phyloP scores from a whole-genome alignment of 371 early-diverging fungal genomes.

The Synchytrium microbalum region DNA sequence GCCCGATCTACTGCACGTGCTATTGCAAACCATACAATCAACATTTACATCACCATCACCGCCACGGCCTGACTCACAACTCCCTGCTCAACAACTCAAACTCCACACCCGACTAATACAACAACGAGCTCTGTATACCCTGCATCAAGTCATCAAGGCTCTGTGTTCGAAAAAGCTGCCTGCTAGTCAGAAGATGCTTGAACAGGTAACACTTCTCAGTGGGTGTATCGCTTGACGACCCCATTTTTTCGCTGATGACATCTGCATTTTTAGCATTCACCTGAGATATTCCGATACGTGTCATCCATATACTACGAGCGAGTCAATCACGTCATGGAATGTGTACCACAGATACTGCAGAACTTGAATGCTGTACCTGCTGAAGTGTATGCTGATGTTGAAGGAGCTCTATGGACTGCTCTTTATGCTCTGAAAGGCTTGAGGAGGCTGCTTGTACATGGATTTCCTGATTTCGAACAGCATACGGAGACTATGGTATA shows the following conservation, averaged over 20 bases:
- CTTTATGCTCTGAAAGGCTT: constrained; percentile 60
- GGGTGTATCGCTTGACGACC: too few species aligned
- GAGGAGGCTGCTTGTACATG: constrained; percentile 61
- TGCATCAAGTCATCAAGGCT: constrained; percentile 70
- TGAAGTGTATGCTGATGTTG: not conserved
- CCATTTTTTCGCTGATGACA: not conserved
- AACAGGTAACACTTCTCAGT: constrained; percentile 33
- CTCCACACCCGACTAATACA: constrained; percentile 37
- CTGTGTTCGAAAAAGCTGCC: constrained; percentile 69
- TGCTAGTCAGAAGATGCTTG: constrained; percentile 55
- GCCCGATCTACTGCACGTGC: constrained; percentile 59
- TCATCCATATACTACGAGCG: constrained; percentile 17
- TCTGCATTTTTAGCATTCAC: constrained; percentile 19
- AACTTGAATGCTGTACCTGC: not conserved
- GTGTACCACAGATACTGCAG: not conserved
- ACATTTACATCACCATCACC: constrained; percentile 27
- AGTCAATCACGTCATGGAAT: constrained; percentile 8
- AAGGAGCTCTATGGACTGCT: constrained; percentile 17
- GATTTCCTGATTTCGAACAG: constrained; percentile 60
- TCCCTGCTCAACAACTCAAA: constrained; percentile 16
- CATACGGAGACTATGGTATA: constrained; percentile 49
- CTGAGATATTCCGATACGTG: constrained; percentile 22
- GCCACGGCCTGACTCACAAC: not conserved
- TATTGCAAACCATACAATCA: constrained; percentile 56
- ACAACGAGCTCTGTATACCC: constrained; percentile 61